These are phyloP conservation scores for Erigeron canadensis DNA, from an alignment of 129 eudicot species.

Conservation along the genomic window DNA sequence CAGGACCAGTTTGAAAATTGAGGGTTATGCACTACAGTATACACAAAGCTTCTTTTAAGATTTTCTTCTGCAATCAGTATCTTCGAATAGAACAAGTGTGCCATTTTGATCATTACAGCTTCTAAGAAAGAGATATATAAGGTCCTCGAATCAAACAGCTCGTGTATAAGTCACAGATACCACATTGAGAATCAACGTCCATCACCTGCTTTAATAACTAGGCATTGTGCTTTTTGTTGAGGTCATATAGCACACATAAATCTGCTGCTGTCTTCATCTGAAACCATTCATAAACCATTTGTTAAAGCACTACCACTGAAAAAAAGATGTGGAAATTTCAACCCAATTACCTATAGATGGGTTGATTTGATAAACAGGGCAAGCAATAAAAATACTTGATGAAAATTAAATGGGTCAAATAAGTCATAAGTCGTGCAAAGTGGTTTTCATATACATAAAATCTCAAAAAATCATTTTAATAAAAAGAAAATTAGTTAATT, in stretches of 20 bases:
- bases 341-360: background rate
- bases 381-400: too few species aligned
- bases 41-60: slow-evolving; percentile 27
- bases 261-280: slow-evolving; percentile 99
- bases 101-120: slow-evolving; percentile 23
- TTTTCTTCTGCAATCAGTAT: slow-evolving; percentile 28
- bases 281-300: slow-evolving; percentile 26
- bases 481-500: background rate
- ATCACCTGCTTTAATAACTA: slow-evolving; percentile 24
- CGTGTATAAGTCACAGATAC: slow-evolving; percentile 5
- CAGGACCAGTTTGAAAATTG: slow-evolving; percentile 12
- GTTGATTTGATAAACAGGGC: background rate
- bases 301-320: background rate
- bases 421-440: background rate
- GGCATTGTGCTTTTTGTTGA: slow-evolving; percentile 61
- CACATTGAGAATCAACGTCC: slow-evolving; percentile 1
- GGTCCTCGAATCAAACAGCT: slow-evolving; percentile 17
- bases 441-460: background rate
- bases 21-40: slow-evolving; percentile 36
- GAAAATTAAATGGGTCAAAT: background rate
- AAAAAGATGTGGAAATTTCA: background rate
- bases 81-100: slow-evolving; percentile 17
- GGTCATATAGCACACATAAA: slow-evolving; percentile 82
- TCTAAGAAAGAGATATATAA: slow-evolving; percentile 20
- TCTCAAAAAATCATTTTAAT: background rate